A percentile compares a stretch with the other conserved stretches of the same genome.
phyloP scores from a whole-genome alignment of 768 basidiomycete genomes.

The Hypsizygus marmoreus region DNA sequence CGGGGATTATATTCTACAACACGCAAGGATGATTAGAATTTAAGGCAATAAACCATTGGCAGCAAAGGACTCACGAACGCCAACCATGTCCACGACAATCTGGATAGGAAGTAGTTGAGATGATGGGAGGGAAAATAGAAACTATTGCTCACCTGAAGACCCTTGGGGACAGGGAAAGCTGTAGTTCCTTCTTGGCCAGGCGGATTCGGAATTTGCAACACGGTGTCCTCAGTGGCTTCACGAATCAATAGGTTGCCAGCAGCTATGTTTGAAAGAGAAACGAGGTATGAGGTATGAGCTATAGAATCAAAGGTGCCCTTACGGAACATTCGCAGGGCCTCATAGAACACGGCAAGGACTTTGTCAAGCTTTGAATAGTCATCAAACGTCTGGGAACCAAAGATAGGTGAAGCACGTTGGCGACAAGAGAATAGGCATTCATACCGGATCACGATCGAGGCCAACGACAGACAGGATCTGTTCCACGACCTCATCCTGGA shows the following conservation, averaged over 20 bases:
- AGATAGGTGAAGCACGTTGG: not conserved
- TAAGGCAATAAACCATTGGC: not conserved
- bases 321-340: slow-evolving; percentile 49
- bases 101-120: slow-evolving; percentile 6
- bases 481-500: slow-evolving; percentile 43
- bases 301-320: slow-evolving; percentile 22
- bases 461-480: slow-evolving; percentile 40
- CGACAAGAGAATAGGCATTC: not conserved
- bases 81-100: slow-evolving; percentile 50
- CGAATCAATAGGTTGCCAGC: slow-evolving; percentile 43
- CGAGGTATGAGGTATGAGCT: not conserved
- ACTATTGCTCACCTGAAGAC: slow-evolving; percentile 28
- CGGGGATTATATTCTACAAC: slow-evolving; percentile 49
- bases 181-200: slow-evolving; percentile 38
- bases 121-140: not conserved
- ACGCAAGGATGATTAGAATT: not conserved
- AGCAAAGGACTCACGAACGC: slow-evolving; percentile 41
- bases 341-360: slow-evolving; percentile 45
- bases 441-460: slow-evolving; percentile 34
- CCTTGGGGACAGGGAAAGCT: slow-evolving; percentile 40
- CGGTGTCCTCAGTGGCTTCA: slow-evolving; percentile 44
- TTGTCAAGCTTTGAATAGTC: slow-evolving; percentile 44
- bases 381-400: slow-evolving; percentile 32
- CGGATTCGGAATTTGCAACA: slow-evolving; percentile 42
- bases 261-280: slow-evolving; percentile 28